Percentiles rank a stretch among this genome's conserved stretches.
phyloP scores from a whole-genome alignment of 2,329 filamentous ascomycete genomes.

The Torrubiellomyces zombiae region DNA sequence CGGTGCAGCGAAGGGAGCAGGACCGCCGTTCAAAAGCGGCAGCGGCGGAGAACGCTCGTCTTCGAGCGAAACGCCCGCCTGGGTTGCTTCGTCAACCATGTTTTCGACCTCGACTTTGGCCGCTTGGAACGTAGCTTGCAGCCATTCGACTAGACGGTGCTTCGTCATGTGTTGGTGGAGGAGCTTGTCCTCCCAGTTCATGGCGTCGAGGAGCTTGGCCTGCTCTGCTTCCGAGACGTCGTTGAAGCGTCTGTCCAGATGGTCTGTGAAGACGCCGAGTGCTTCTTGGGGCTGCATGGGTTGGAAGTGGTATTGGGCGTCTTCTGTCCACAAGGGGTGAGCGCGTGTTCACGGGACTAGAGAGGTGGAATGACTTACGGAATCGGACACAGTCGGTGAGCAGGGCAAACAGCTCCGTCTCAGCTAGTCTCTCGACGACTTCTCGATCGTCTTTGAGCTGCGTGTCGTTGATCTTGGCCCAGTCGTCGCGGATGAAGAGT shows the following conservation, averaged over 20 bases:
- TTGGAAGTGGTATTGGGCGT: conserved; percentile 23
- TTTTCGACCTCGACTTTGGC: conserved; percentile 18
- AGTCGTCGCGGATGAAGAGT: conserved; percentile 70
- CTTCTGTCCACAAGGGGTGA: conserved; percentile 20
- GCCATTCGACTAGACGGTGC: conserved; percentile 55
- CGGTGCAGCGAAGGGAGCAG: no score
- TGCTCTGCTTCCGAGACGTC: conserved; percentile 46
- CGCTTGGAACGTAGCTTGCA: conserved; percentile 19
- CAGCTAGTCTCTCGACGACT: conserved; percentile 42
- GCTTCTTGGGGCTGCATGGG: conserved; percentile 35
- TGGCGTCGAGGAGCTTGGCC: conserved; percentile 52
- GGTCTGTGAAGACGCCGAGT: conserved; percentile 42
- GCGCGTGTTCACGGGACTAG: conserved; percentile 2
- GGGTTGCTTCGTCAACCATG: conserved; percentile 15
- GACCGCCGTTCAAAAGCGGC: no score
- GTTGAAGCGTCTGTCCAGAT: conserved; percentile 43
- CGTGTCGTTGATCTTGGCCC: conserved; percentile 64
- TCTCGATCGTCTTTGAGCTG: conserved; percentile 55
- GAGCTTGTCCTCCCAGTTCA: conserved; percentile 53
- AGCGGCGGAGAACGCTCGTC: no score
- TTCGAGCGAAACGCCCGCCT: conserved; percentile 3
- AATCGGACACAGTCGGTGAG: conserved; percentile 46
- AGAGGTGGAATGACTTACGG: conserved; percentile 30
- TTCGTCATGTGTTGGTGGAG: conserved; percentile 50
- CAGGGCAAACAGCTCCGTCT: conserved; percentile 54